Percentiles rank a stretch among this genome's conserved stretches.
Conservation (phyloP, 345 rosid species). For the Gossypium longicalyx region DNA sequence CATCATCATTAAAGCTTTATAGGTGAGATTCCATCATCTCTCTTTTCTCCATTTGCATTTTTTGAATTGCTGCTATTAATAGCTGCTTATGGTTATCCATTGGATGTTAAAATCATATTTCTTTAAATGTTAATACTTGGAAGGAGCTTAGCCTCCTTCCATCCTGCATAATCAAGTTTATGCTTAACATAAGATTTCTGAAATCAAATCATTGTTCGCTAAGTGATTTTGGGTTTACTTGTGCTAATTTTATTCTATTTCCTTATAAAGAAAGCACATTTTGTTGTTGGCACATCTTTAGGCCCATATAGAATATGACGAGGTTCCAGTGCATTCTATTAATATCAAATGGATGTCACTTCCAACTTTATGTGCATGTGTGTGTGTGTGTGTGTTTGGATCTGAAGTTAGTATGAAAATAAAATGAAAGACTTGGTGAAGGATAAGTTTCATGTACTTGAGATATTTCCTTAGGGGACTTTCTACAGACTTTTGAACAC, state of each 20-base stretch:
- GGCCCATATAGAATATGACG: not conserved
- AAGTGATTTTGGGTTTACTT: not conserved
- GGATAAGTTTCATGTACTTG: not conserved
- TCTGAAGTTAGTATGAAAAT: not conserved
- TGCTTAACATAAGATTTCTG: not conserved
- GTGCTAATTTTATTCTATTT: not conserved
- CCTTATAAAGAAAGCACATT: not conserved
- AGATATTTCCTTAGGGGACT: not conserved
- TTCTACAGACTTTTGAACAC: not conserved
- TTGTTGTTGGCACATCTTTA: not conserved
- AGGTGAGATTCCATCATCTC: conserved; percentile 43
- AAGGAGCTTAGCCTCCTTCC: not conserved
- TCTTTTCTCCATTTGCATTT: not conserved
- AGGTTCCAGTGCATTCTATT: not conserved
- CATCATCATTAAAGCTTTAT: conserved; percentile 65
- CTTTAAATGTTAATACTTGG: not conserved
- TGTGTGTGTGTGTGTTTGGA: not conserved
- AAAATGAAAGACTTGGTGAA: not conserved
- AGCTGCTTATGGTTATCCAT: not conserved
- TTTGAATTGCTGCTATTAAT: not conserved
- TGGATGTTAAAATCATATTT: not conserved
- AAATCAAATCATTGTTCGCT: not conserved
- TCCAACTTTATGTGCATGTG: not conserved
- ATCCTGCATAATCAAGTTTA: conserved; percentile 1
- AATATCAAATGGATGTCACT: not conserved